Base-by-base conservation (phyloP, 2,329 filamentous ascomycete genomes). In the Xylariaceae sp. region DNA sequence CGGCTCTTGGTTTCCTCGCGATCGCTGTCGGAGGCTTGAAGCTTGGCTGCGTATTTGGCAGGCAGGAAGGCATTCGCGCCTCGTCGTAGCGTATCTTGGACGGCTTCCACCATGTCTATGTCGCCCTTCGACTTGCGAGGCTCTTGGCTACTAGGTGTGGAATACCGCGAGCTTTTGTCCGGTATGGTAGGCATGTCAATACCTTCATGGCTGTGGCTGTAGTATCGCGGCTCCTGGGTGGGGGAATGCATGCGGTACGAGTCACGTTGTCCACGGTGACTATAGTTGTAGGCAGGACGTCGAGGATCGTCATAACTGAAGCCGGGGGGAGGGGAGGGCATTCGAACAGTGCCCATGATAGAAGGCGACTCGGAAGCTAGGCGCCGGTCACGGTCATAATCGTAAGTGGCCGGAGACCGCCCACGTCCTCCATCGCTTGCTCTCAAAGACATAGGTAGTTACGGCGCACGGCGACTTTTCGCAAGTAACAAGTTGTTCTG, bases 221-320 rank as follows among this genome's bases (percentile, higher is more conserved):
- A 64, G 51, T 66, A 63, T 46, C 59, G 64, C 7, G 64, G 61
- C 47, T 68, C 63, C 39, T 67, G 62, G 3, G 62, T 65, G 18
- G 65, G 65, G 60, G 54, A 67, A 22, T 56, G 66, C 52, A 55
- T 63, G 59, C 57, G 63, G 58, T 71, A 70, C 16, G 74, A 72
- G 43, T 65, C 65, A 19, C 70, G 70, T 48, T 70, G 68, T 26
- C 26, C 26, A 26, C 26, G 4, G 26, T 4, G 26, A 26, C 26
- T 26, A 8, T 26, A 26, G 8, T 26, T 8, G 26, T 26, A 26
- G 26, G 26, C 26, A 26, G 26, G 26, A 4, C 71, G 21, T 61
- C 69, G 32, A 64, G 67, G 58, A 48, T 72, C 67, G 39, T 76
- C 71, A 61, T 75, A 75, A 60, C 67, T 70, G 60, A 74, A 77